Conservation (phyloP, 2,329 filamentous ascomycete genomes). For the Paracamarosporium sp. region DNA sequence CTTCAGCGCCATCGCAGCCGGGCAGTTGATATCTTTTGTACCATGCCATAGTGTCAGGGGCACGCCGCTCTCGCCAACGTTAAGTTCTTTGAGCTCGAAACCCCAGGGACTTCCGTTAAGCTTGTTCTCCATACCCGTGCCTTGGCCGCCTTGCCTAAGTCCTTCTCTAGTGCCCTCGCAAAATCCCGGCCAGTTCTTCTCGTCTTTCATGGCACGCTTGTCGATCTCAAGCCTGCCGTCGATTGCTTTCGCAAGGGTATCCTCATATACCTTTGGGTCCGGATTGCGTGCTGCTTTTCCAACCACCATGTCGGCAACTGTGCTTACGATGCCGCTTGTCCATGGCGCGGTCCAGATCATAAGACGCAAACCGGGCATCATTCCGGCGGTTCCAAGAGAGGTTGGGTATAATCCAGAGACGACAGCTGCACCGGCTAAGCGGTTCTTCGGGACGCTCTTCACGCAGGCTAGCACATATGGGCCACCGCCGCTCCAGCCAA, state of each 20-base stretch:
- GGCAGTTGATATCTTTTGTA: constrained; percentile 33
- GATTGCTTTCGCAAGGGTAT: constrained; percentile 29
- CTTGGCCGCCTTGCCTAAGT: constrained; percentile 33
- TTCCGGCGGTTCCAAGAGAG: constrained; percentile 32
- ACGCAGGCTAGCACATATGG: constrained; percentile 58
- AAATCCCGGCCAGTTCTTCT: constrained; percentile 27
- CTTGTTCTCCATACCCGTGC: constrained; percentile 36
- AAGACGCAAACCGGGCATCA: constrained; percentile 29
- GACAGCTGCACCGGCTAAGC: constrained; percentile 31
- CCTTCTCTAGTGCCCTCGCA: constrained; percentile 35
- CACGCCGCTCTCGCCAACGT: constrained; percentile 22
- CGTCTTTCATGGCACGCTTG: constrained; percentile 26
- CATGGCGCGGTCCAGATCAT: constrained; percentile 35
- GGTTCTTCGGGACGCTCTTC: constrained; percentile 40
- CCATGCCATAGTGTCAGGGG: constrained; percentile 44
- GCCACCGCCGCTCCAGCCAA: constrained; percentile 56
- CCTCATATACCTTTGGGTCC: constrained; percentile 34
- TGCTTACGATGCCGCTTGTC: constrained; percentile 25
- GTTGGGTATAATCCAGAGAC: constrained; percentile 34
- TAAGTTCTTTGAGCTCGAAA: constrained; percentile 38
- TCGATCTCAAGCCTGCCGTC: constrained; percentile 25
- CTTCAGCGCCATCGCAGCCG: constrained; percentile 29
- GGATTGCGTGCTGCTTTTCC: constrained; percentile 32
- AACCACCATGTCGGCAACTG: constrained; percentile 29
- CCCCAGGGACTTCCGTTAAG: constrained; percentile 38